A percentile compares a stretch with the other conserved stretches of the same genome.
Conservation (phyloP, 805 yeast species). For the Priceomyces castillae region DNA sequence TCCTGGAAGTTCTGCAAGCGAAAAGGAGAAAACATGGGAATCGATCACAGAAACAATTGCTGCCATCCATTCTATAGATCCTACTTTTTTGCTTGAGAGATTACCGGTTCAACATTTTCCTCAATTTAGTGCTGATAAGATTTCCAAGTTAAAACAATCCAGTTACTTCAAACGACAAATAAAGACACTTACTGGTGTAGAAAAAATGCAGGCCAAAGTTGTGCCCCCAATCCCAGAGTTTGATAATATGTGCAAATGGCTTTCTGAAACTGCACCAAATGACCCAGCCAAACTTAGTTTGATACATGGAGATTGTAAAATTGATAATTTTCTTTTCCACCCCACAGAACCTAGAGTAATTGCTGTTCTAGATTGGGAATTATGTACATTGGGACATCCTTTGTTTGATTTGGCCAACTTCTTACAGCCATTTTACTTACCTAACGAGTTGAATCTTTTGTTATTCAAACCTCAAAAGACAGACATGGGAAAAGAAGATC, state of each 20-base stretch:
- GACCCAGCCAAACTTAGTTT: slow-evolving; percentile 45
- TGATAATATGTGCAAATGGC: slow-evolving; percentile 40
- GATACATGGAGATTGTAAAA: slow-evolving; percentile 65
- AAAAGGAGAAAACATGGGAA: slow-evolving; percentile 39
- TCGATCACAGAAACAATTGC: slow-evolving; percentile 48
- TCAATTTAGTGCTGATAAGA: slow-evolving; percentile 28
- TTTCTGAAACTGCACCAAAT: slow-evolving; percentile 43
- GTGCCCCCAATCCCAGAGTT: slow-evolving; percentile 51
- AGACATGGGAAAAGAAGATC: slow-evolving; percentile 32
- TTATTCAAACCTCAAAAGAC: slow-evolving; percentile 27
- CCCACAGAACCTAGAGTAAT: slow-evolving; percentile 47
- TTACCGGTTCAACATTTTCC: slow-evolving; percentile 48
- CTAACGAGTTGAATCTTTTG: slow-evolving; percentile 33
- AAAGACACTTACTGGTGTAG: slow-evolving; percentile 44
- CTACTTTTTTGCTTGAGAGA: slow-evolving; percentile 35
- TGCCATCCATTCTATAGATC: slow-evolving; percentile 50
- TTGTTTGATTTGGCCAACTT: slow-evolving; percentile 59
- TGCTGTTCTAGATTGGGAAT: slow-evolving; percentile 65
- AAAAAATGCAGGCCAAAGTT: slow-evolving; percentile 31
- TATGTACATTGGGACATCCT: slow-evolving; percentile 65
- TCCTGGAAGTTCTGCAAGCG: slow-evolving; percentile 27
- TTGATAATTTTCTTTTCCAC: slow-evolving; percentile 62
- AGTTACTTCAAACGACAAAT: slow-evolving; percentile 56
- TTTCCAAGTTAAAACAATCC: slow-evolving; percentile 11
- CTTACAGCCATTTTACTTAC: slow-evolving; percentile 51